These are phyloP conservation scores for Xylaria sp. DNA, from an alignment of 2,329 filamentous ascomycete genomes.

Conservation along the genomic window DNA sequence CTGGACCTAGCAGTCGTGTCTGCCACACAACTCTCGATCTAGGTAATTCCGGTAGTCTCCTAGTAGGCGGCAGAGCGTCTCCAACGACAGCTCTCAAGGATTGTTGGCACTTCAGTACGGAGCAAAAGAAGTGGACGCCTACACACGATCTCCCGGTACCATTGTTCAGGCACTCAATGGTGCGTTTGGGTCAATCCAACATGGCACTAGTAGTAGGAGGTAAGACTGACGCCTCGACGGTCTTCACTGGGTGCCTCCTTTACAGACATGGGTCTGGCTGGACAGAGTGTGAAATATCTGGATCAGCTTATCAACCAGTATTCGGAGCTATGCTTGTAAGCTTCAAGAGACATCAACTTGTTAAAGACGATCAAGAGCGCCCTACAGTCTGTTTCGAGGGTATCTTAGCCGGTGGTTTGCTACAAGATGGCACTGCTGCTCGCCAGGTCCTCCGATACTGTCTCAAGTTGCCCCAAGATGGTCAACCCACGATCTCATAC, in stretches of 20 bases:
- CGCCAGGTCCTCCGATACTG: constrained; percentile 62
- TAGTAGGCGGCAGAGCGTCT: constrained; percentile 74
- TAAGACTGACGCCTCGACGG: constrained; percentile 43
- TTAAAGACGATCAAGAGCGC: constrained; percentile 11
- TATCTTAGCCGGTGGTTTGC: constrained; percentile 67
- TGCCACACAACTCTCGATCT: constrained; percentile 73
- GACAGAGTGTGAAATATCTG: constrained; percentile 38
- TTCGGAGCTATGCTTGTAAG: constrained; percentile 43
- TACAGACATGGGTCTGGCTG: constrained; percentile 46
- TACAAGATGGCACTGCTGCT: constrained; percentile 56
- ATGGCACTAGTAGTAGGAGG: constrained; percentile 58
- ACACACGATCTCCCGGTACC: constrained; percentile 62
- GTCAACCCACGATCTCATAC: constrained; percentile 32
- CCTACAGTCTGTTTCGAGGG: constrained; percentile 44
- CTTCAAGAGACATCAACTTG: constrained; percentile 24
- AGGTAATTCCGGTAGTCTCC: constrained; percentile 51
- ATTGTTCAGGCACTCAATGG: constrained; percentile 69
- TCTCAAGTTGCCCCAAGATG: constrained; percentile 31
- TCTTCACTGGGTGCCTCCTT: constrained; percentile 50
- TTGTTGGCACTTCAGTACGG: constrained; percentile 66
- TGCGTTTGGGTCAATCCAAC: constrained; percentile 44
- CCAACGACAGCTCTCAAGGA: constrained; percentile 64
- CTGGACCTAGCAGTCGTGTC: constrained; percentile 49
- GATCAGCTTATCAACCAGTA: constrained; percentile 32
- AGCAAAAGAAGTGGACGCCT: constrained; percentile 53